These are phyloP conservation scores for Protomyces lactucae-debilis DNA, from an alignment of 1,139 yeast species.

Conservation along the genomic window DNA sequence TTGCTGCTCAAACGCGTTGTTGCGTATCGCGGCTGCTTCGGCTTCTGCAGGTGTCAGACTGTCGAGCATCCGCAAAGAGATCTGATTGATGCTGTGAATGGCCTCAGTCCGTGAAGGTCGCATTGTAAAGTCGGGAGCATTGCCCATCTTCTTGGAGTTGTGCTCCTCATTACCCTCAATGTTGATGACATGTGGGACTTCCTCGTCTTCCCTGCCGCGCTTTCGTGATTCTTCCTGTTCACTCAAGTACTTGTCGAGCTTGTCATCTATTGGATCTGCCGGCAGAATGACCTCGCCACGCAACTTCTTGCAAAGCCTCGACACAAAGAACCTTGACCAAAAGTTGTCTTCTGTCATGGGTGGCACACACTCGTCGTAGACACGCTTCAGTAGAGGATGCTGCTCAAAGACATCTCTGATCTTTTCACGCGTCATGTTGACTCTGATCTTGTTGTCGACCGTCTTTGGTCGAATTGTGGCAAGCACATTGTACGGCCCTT, in stretches of 20 bases:
- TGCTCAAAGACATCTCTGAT: constrained; percentile 87
- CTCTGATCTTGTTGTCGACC: constrained; percentile 57
- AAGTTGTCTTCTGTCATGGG: constrained; percentile 82
- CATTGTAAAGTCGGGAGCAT: constrained; percentile 87
- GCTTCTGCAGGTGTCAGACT: constrained; percentile 46
- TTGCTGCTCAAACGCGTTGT: constrained; percentile 39
- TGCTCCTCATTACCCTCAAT: constrained; percentile 76
- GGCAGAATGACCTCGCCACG: constrained; percentile 80
- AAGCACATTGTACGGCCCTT: constrained; percentile 90
- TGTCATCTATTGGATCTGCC: constrained; percentile 75
- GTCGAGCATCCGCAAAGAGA: constrained; percentile 75
- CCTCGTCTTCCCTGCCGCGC: constrained; percentile 33
- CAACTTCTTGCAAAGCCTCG: constrained; percentile 76
- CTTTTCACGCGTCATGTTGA: constrained; percentile 83
- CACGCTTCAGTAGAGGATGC: constrained; percentile 86
- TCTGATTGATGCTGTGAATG: constrained; percentile 79
- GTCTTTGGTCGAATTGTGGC: constrained; percentile 92
- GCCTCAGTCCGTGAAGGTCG: constrained; percentile 51
- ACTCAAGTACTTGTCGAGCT: constrained; percentile 65
- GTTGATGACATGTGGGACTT: constrained; percentile 51
- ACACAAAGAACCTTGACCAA: constrained; percentile 95
- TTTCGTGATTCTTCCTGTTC: constrained; percentile 33
- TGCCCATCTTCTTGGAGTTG: constrained; percentile 67
- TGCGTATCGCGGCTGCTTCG: constrained; percentile 37
- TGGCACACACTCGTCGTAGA: constrained; percentile 87